A percentile compares a stretch with the other conserved stretches of the same genome.
These are phyloP conservation scores for Pseudopithomyces chartarum DNA, from an alignment of 2,329 filamentous ascomycete species.

Conservation along the genomic window DNA sequence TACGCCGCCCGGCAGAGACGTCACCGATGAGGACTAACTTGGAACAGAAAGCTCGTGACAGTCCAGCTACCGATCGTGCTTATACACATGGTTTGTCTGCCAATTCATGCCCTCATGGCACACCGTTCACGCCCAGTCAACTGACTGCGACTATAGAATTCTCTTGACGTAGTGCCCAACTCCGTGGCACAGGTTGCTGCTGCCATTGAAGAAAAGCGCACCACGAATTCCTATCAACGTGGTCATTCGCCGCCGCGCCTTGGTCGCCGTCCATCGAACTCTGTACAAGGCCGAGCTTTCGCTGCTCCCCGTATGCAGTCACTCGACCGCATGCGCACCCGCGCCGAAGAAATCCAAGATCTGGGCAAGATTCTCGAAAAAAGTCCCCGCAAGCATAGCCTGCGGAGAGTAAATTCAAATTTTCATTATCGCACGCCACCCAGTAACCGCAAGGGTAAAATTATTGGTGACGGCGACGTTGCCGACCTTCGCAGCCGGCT, in stretches of 20 bases:
- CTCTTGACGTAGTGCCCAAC: constrained; percentile 61
- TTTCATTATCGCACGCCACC: constrained; percentile 42
- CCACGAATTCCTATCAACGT: constrained; percentile 25
- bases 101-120: neutral
- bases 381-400: constrained; percentile 50
- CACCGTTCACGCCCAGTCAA: neutral
- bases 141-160: constrained; percentile 48
- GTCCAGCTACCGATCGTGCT: constrained; percentile 61
- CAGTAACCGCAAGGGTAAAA: constrained; percentile 40
- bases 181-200: constrained; percentile 60
- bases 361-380: constrained; percentile 49
- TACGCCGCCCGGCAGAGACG: constrained; percentile 20
- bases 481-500: constrained; percentile 36
- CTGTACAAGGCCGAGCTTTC: constrained; percentile 58
- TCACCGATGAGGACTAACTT: constrained; percentile 19
- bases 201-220: constrained; percentile 58
- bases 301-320: constrained; percentile 58
- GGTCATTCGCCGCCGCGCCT: constrained; percentile 32
- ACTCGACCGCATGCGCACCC: constrained; percentile 51
- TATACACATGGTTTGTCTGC: constrained; percentile 56
- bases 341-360: constrained; percentile 48
- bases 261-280: constrained; percentile 43
- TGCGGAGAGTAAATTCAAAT: constrained; percentile 29
- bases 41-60: constrained; percentile 52
- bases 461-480: constrained; percentile 34